Base-by-base conservation (phyloP, 2,329 filamentous ascomycete species). In the Sporothrix curviconia region DNA sequence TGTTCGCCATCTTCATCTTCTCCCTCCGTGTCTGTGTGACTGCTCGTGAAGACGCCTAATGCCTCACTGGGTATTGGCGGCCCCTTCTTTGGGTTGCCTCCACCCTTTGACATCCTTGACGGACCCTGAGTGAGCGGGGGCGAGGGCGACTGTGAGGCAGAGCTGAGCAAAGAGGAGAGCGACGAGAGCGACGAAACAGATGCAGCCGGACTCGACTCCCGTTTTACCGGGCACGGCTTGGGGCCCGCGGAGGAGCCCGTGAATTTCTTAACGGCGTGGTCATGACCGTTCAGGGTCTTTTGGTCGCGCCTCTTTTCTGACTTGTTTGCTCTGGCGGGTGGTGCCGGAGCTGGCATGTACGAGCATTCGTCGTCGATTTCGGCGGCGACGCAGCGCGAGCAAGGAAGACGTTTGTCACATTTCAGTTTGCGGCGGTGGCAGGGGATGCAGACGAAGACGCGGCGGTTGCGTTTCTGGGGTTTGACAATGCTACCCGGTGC, bases 371-470 rank as follows among this genome's bases (percentile, higher is more conserved):
- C 60, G 14, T 62, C 49, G 4, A 61, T 55, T 15, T 64, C 64
- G 19, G 63, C 61, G 8, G 62, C 60, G 6, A 64, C 57, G 50
- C 66, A 68, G 11, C 65, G 63, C 9, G 63, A 61, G 52, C 66
- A 68, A 0, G 66, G 66, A 36, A 63, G 61, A 7, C 59, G 52
- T 47, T 66, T 68, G 57, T 68, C 66, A 36, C 66, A 68, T 56
- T 63, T 66, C 1, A 68, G 62, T 59, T 68, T 68, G 17, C 63
- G 59, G 7, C 62, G 60, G 43, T 68, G 66, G 56, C 66, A 68
- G 14, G 65, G 65, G 9, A 68, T 65, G 42, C 66, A 68, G 8
- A 68, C 66, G 50, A 65, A 66, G 8, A 68, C 65, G 15, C 64
- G 61, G 25, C 66, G 58, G 61, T 68, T 67, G 14, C 66, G 65